Evolutionary conservation across 495 filamentous ascomycete genomes (phyloP), one percentile per base, ranked within the genome.

Genomic region (Penicillium lagena): DNA sequence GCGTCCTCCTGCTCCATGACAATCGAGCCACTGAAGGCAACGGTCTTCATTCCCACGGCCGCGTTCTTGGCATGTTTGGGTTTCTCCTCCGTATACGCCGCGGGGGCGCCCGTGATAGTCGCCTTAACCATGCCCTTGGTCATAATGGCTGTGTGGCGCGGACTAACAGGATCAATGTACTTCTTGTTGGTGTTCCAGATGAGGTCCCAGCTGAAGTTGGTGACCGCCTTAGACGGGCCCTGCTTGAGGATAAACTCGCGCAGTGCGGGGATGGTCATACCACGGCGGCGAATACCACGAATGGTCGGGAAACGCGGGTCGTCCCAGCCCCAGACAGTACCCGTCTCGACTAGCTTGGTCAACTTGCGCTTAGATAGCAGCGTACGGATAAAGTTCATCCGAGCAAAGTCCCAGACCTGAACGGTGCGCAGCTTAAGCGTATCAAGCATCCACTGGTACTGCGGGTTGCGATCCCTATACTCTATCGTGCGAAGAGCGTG

Each of bases 101-200:
- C 75, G 2, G 83, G 83, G 2, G 80, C 86, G 14, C 87, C 88
- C 35, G 71, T 79, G 37, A 95, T 61, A 11, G 70, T 81, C 7
- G 82, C 81, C 52, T 72, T 83, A 52, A 93, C 86, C 30, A 68
- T 67, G 42, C 83, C 73, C 51, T 84, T 75, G 49, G 81, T 77
- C 29, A 72, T 61, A 54, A 96, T 76, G 27, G 89, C 89, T 7
- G 88, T 94, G 71, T 91, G 88, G 39, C 90, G 83, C 4, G 86
- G 81, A 14, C 88, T 80, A 46, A 94, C 75, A 2, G 90, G 90
- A 62, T 96, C 90, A 51, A 96, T 94, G 55, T 89, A 83, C 68
- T 94, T 95, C 73, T 93, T 95, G 76, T 96, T 96, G 40, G 82
- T 87, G 8, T 89, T 87, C 90, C 90, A 95, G 75, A 96, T 88